phyloP scores from a whole-genome alignment of 2,329 filamentous ascomycete genomes.

The Nigrograna mackinnonii region DNA sequence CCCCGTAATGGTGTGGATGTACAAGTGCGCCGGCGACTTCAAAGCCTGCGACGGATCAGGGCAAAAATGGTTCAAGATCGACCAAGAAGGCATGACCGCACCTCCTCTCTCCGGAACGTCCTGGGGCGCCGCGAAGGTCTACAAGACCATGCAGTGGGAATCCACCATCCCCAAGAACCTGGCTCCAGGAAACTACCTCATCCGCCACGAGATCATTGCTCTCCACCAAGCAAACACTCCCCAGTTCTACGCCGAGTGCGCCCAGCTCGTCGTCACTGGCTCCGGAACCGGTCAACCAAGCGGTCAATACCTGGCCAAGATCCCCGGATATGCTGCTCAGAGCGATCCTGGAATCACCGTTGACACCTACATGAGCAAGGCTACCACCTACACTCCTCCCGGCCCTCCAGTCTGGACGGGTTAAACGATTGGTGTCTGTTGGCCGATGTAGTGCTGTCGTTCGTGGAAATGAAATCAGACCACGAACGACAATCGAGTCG shows the following conservation, averaged over 20 bases:
- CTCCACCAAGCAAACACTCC: constrained; percentile 57
- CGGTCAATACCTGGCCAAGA: constrained; percentile 47
- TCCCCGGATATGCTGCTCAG: constrained; percentile 47
- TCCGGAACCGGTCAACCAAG: constrained; percentile 50
- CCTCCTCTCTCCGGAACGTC: constrained; percentile 49
- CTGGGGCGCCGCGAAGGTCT: constrained; percentile 56
- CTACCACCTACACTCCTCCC: constrained; percentile 52
- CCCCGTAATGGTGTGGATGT: constrained; percentile 61
- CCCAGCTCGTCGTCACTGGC: constrained; percentile 58
- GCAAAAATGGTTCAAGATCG: constrained; percentile 61
- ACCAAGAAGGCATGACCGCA: constrained; percentile 56
- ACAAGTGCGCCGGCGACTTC: constrained; percentile 54
- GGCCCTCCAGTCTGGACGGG: constrained; percentile 56
- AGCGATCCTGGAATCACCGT: constrained; percentile 56
- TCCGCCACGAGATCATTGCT: constrained; percentile 61
- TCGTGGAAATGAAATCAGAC: too few relatives aligned
- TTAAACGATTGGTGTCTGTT: constrained; percentile 19
- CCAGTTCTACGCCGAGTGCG: constrained; percentile 61
- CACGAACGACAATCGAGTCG: too few relatives aligned
- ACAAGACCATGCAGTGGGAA: constrained; percentile 56
- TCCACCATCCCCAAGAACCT: constrained; percentile 54
- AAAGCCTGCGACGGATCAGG: constrained; percentile 55
- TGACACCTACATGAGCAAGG: constrained; percentile 51
- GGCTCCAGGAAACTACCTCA: constrained; percentile 58
- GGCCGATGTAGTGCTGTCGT: too few relatives aligned